phyloP scores from a whole-genome alignment of 129 eudicot species.

The Smallanthus sonchifolius region DNA sequence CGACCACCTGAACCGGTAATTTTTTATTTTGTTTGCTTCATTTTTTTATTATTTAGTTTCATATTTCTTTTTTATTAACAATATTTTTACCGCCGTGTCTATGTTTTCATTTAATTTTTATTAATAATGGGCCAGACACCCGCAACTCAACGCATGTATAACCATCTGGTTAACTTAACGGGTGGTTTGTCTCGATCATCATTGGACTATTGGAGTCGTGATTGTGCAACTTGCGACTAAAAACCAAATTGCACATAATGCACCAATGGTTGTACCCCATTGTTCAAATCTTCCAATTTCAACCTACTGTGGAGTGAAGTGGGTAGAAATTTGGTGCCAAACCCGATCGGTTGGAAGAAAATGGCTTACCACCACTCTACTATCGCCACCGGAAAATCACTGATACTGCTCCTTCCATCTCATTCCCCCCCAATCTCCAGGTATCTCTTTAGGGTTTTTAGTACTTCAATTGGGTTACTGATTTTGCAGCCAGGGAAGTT shows the following conservation, averaged over 20 bases:
- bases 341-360: background rate
- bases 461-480: background rate
- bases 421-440: slow-evolving; percentile 28
- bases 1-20: no score
- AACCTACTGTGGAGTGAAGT: background rate
- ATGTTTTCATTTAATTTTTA: no score
- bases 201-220: background rate
- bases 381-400: slow-evolving; percentile 15
- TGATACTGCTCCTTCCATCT: slow-evolving; percentile 15
- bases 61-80: no score
- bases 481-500: background rate
- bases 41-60: no score
- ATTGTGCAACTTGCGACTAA: background rate
- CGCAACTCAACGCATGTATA: no score
- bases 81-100: no score
- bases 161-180: no score
- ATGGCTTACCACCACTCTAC: background rate
- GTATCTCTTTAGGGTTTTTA: slow-evolving; percentile 25
- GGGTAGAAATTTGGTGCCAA: background rate
- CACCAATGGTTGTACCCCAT: background rate
- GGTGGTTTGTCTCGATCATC: no score
- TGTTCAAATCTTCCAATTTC: background rate
- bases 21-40: no score
- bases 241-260: background rate
- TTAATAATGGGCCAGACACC: no score